These are phyloP conservation scores for Cadophora sp. DNA, from an alignment of 2,329 filamentous ascomycete species.

Conservation along the genomic window DNA sequence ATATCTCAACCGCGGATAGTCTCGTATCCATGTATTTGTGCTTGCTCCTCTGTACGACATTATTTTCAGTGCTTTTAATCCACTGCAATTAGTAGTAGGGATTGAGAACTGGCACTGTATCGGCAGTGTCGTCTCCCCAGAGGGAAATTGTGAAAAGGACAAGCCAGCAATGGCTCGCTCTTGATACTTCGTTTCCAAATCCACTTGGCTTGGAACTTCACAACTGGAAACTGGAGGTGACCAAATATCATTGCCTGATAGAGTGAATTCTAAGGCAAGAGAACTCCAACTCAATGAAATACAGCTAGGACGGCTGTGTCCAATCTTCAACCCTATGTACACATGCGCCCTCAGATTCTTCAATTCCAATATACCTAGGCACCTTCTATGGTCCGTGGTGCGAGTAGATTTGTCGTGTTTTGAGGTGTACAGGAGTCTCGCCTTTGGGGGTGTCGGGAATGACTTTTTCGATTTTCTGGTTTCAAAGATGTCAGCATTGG, in stretches of 20 bases:
- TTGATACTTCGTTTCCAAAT: neutral
- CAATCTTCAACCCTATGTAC: constrained; percentile 18
- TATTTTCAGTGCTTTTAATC: too few relatives aligned
- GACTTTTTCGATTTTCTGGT: constrained; percentile 79
- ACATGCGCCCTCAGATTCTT: constrained; percentile 3
- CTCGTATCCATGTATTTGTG: too few relatives aligned
- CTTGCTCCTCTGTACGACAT: too few relatives aligned
- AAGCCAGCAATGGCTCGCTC: neutral
- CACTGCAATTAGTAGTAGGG: too few relatives aligned
- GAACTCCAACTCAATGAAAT: neutral
- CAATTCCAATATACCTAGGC: neutral
- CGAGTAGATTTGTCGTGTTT: constrained; percentile 62
- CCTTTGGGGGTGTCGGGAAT: constrained; percentile 76
- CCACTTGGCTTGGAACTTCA: neutral
- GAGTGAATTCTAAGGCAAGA: neutral
- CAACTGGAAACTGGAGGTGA: neutral
- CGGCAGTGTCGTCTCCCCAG: too few relatives aligned
- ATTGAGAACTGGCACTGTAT: too few relatives aligned
- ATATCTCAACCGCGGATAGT: too few relatives aligned
- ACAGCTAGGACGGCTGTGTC: constrained; percentile 7
- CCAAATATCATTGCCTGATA: neutral
- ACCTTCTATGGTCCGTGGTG: constrained; percentile 36
- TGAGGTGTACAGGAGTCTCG: constrained; percentile 76
- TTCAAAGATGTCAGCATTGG: constrained; percentile 3
- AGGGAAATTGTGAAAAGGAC: neutral